Base-by-base conservation (phyloP, 495 filamentous ascomycete genomes). In the Hyphodiscus hymeniophilus region DNA sequence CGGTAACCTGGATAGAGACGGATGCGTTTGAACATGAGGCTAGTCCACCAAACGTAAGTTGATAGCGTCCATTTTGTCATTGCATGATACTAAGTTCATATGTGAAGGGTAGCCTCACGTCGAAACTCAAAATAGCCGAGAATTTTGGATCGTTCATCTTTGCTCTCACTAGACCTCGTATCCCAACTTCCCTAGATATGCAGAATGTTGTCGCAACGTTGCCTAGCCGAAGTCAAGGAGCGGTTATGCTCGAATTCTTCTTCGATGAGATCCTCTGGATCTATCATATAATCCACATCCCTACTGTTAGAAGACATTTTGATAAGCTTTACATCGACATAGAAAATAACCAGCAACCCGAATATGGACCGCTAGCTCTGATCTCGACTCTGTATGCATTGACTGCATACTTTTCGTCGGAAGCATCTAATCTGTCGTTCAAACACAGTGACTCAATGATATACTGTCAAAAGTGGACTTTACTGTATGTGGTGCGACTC, bases 241-340 rank as follows among this genome's bases (percentile, higher is more conserved):
- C 11, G 16, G 17, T 21, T 26, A 18, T 54, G 1, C 22, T 54
- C 11, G 39, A 54, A 3, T 48, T 32, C 40, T 54, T 30, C 22
- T 21, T 48, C 4, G 32, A 36, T 7, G n/a, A 48, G 13, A 16
- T 54, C 2, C 42, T 47, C 21, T 48, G 45, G 45, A 39, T 54
- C 5, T 54, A 54, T 24, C 45, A 54, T 17, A 54, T 54, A 7
- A 32, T 54, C 22, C 51, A 54, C 15, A 21, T 54, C 15, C 51
- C 51, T 0, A 54, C 51, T n/a, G 39, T 48, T 12, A 36, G 33
- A 23, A 38, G 23, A 22, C 31, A 38, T 1, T 40, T 48, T 16
- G 45, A 43, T 10, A 45, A n/a, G 1, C 20, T 54, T 3, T 54
- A 54, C 34, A 45, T 31, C 10, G 18, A 16, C 8, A 8, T 54